Percentiles rank a stretch among this genome's conserved stretches.
Evolutionary conservation across 2,329 filamentous ascomycete genomes (phyloP).

Genomic region (Xylariomycetidae sp.): DNA sequence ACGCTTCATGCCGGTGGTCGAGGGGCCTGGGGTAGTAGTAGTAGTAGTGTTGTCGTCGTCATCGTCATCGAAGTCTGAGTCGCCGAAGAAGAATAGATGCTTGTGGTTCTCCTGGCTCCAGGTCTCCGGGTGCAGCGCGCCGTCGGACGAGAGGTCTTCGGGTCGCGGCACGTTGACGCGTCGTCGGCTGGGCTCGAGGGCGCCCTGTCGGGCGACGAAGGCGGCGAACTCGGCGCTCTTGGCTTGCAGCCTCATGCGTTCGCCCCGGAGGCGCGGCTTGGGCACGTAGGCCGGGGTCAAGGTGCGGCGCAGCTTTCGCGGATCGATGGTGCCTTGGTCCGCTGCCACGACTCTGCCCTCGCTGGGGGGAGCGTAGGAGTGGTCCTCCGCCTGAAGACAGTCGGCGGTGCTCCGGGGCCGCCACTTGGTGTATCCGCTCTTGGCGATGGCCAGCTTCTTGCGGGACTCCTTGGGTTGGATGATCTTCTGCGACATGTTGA

Average conservation of each 20-base stretch:
- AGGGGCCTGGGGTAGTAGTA: not conserved
- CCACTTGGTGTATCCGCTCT: constrained; percentile 10
- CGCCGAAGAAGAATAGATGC: too few relatives aligned
- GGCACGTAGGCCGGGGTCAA: constrained; percentile 12
- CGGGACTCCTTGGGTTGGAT: not conserved
- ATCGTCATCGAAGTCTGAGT: constrained; percentile 1
- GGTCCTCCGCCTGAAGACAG: constrained; percentile 8
- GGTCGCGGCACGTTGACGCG: constrained; percentile 11
- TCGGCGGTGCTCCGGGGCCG: constrained; percentile 6
- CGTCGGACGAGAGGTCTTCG: constrained; percentile 12
- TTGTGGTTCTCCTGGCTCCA: too few relatives aligned
- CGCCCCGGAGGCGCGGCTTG: constrained; percentile 15
- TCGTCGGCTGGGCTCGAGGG: not conserved
- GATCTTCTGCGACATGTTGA: not conserved
- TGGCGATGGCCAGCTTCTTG: constrained; percentile 1
- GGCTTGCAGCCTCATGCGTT: constrained; percentile 9
- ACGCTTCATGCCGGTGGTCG: constrained; percentile 7
- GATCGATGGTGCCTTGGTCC: constrained; percentile 10
- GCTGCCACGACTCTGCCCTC: constrained; percentile 6
- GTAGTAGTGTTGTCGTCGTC: not conserved
- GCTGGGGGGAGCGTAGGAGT: not conserved
- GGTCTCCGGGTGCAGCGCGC: too few relatives aligned
- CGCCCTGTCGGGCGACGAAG: constrained; percentile 10
- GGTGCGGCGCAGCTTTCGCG: constrained; percentile 8
- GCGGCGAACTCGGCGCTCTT: constrained; percentile 12